Percentiles rank a stretch among this genome's conserved stretches.
These are phyloP conservation scores for Solanum clarkiae DNA, from an alignment of 257 asterid genomes.

Conservation along the genomic window DNA sequence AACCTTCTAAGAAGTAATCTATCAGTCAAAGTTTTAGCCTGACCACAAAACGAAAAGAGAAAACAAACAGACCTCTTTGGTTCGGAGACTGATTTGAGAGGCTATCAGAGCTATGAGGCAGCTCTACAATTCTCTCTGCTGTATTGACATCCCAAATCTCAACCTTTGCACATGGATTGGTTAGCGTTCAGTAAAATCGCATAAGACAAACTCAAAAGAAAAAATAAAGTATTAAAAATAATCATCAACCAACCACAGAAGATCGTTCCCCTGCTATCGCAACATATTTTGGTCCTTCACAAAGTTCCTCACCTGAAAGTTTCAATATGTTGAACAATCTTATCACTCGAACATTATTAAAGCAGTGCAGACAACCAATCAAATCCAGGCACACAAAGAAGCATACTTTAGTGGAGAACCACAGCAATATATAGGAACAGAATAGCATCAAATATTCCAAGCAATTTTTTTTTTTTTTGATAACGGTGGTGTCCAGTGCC, in stretches of 20 bases:
- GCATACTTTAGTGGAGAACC: not conserved
- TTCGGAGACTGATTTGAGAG: constrained; percentile 19
- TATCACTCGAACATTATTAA: not conserved
- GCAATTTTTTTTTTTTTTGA: not conserved
- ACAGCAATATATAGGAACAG: not conserved
- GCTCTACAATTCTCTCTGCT: constrained; percentile 30
- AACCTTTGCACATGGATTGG: constrained; percentile 16
- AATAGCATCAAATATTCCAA: not conserved
- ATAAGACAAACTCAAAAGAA: not conserved
- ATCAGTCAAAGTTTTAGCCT: not conserved
- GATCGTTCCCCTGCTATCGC: constrained; percentile 68
- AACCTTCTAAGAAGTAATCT: not conserved
- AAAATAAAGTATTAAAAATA: not conserved
- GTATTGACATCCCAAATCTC: constrained; percentile 77
- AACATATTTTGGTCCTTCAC: constrained; percentile 31
- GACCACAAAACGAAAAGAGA: not conserved
- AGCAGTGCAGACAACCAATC: not conserved
- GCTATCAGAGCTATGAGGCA: constrained; percentile 34
- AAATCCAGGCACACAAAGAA: not conserved
- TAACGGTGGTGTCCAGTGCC: too few species aligned
- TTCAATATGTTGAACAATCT: not conserved
- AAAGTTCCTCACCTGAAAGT: constrained; percentile 6
- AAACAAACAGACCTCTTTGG: constrained; percentile 30
- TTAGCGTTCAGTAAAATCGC: not conserved
- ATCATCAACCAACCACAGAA: constrained; percentile 30